Evolutionary conservation across 2,329 filamentous ascomycete genomes (phyloP).

Genomic region (Teratosphaeria nubilosa): DNA sequence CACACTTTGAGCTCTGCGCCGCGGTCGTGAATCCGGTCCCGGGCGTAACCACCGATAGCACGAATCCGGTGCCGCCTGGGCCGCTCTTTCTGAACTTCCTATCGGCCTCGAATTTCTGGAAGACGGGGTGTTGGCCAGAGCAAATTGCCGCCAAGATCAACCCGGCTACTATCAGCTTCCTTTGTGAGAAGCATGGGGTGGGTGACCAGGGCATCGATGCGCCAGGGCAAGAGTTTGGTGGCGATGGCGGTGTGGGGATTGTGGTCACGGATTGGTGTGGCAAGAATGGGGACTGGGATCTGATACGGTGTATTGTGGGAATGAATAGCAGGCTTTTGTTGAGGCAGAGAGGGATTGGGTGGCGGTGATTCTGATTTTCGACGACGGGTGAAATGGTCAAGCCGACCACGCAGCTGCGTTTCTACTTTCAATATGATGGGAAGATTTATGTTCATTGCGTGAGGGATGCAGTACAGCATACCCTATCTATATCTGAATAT

Average conservation of each 20-base stretch:
- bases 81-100: constrained; percentile 88
- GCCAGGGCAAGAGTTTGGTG: constrained; percentile 18
- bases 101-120: constrained; percentile 90
- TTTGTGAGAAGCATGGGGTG: constrained; percentile 44
- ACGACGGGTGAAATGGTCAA: not conserved
- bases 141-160: constrained; percentile 81
- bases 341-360: constrained; percentile 9
- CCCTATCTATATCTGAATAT: no score
- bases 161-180: constrained; percentile 55
- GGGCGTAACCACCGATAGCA: constrained; percentile 29
- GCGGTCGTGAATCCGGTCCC: constrained; percentile 27
- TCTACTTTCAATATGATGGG: no score
- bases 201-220: constrained; percentile 17
- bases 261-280: constrained; percentile 94
- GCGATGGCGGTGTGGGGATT: constrained; percentile 64
- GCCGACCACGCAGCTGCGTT: not conserved
- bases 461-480: no score
- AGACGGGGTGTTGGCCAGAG: constrained; percentile 83
- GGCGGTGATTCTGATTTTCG: constrained; percentile 1
- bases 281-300: constrained; percentile 76
- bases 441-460: no score
- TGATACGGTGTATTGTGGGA: constrained; percentile 75
- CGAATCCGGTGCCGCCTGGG: constrained; percentile 34
- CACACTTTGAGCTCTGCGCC: constrained; percentile 64
- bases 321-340: constrained; percentile 53